These are phyloP conservation scores for Cryptococcus sp. DNA, from an alignment of 1,284 basidiomycete species.

Conservation along the genomic window DNA sequence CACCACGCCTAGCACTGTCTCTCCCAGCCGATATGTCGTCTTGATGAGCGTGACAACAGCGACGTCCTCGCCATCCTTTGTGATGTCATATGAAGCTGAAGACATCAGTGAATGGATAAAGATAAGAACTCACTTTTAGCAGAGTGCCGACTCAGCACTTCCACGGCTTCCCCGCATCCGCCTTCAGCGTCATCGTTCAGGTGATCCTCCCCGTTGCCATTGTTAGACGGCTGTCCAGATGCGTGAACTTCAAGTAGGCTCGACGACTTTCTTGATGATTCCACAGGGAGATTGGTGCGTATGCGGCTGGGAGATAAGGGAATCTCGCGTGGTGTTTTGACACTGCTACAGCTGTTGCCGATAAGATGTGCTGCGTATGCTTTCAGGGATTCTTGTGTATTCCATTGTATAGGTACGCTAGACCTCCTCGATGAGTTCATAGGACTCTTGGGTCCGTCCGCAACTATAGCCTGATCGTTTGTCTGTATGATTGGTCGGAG, in stretches of 20 bases:
- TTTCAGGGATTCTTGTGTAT: conserved; percentile 25
- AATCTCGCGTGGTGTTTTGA: too few relatives aligned
- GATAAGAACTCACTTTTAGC: conserved; percentile 67
- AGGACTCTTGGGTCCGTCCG: conserved; percentile 10
- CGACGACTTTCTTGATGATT: too few relatives aligned
- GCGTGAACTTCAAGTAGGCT: too few relatives aligned
- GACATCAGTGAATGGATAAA: background rate
- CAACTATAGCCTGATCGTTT: conserved; percentile 47
- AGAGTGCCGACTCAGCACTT: conserved; percentile 82
- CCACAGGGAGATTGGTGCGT: too few relatives aligned
- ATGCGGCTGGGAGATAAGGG: too few relatives aligned
- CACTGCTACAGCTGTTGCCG: conserved; percentile 2
- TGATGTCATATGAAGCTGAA: conserved; percentile 86
- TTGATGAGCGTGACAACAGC: conserved; percentile 89
- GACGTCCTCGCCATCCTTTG: conserved; percentile 82
- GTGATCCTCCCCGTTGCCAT: conserved; percentile 44
- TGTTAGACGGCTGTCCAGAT: background rate
- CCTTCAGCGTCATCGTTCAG: conserved; percentile 56
- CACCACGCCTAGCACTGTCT: conserved; percentile 84
- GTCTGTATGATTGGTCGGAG: conserved; percentile 50
- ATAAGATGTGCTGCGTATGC: conserved; percentile 43
- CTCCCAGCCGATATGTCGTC: conserved; percentile 82
- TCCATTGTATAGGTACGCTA: conserved; percentile 11
- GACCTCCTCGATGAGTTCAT: background rate
- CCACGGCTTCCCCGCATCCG: conserved; percentile 84